A percentile compares a stretch with the other conserved stretches of the same genome.
These are phyloP conservation scores for Mortierella alpina DNA, from an alignment of 192 early-diverging fungal genomes.

Conservation along the genomic window DNA sequence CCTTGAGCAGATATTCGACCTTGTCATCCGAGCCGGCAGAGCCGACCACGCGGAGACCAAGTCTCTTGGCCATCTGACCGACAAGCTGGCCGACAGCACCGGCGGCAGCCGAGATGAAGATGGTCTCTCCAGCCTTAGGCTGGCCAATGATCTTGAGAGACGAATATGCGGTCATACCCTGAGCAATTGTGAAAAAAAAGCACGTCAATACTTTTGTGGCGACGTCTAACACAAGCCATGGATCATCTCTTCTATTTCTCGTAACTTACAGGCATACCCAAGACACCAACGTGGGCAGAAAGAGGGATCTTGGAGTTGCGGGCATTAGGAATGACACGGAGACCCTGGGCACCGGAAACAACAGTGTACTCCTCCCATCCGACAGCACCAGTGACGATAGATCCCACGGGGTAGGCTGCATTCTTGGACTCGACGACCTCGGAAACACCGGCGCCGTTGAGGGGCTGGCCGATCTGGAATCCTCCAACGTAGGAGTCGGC, in stretches of 20 bases:
- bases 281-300: constrained; percentile 32
- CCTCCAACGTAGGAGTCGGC: constrained; percentile 32
- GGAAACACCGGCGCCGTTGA: constrained; percentile 70
- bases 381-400: constrained; percentile 66
- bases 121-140: constrained; percentile 88
- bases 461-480: constrained; percentile 62
- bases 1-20: constrained; percentile 69
- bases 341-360: constrained; percentile 20
- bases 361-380: constrained; percentile 58
- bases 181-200: constrained; percentile 7
- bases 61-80: constrained; percentile 83
- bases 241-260: no score
- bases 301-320: constrained; percentile 43
- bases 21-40: constrained; percentile 82
- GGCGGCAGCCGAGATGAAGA: constrained; percentile 80
- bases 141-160: constrained; percentile 67
- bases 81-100: constrained; percentile 79
- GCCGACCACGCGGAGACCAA: constrained; percentile 81
- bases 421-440: constrained; percentile 78
- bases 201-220: constrained; percentile 38
- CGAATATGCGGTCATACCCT: constrained; percentile 58
- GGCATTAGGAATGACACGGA: constrained; percentile 24
- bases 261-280: constrained; percentile 53
- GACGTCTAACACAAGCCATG: constrained; percentile 24
- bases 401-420: constrained; percentile 67